Base-by-base conservation (phyloP, 768 basidiomycete genomes). In the Zangia roseola region DNA sequence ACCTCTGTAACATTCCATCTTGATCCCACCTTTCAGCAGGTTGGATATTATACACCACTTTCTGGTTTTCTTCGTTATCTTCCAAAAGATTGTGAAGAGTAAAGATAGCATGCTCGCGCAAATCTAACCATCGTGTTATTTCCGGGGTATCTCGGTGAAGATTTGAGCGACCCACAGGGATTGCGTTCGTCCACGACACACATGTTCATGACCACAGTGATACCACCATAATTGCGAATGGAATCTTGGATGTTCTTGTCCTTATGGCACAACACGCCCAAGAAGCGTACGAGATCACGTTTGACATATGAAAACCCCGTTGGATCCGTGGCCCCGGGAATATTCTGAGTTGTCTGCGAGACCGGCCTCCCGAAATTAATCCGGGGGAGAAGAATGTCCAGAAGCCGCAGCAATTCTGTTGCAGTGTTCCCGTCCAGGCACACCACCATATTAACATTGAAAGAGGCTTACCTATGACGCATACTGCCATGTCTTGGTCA, bases 91-190 rank as follows among this genome's bases (percentile, higher is more conserved):
- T 91, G 37, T 82, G 81, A 17, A 97, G 73, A 17, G 91, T 79
- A 55, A 97, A 84, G 35, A 97, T 80, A 2, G 94, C 92, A 62
- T 97, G 91, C 70, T 97, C 94, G 17, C 92, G 85, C 40, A 98
- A 72, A 69, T 91, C 94, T 59, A 19, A 37, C 13, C 19, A 45
- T 43, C 10, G 14, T 4, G 31, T 61, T 28, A 64, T 35, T 49
- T 35, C 31, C 9, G 2, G 28, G 21, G 10, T 28, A 48, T 19
- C 8, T 14, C 16, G 19, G 52, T 3, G 5, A n/a, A 7, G 43
- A 26, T 19, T 13, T 43, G 20, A 28, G 12, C 25, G 7, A 82
- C 93, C 69, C 65, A 95, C 94, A 94, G 33, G 94, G 94, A 68
- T 94, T 97, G 49, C 86, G 72, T 58, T 94, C 93, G 64, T 97